Evolutionary conservation across 345 rosid genomes (phyloP).

Genomic region (Anacardium occidentale): DNA sequence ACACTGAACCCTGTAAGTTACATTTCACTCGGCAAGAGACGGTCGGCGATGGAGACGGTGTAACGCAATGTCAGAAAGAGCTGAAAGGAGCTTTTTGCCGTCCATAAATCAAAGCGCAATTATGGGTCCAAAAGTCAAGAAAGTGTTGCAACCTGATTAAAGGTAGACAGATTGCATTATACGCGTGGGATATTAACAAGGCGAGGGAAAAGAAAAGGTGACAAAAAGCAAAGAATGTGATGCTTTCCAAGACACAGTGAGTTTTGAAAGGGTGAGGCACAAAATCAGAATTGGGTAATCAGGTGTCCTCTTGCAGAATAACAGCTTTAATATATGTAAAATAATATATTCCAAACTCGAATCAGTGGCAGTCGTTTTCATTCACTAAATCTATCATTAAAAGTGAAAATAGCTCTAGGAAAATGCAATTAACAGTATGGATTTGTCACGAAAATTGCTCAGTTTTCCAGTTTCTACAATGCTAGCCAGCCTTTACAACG

Average conservation of each 20-base stretch:
- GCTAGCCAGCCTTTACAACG: slow-evolving; percentile 29
- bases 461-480: slow-evolving; percentile 5
- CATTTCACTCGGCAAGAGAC: no score
- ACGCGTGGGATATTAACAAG: no score
- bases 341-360: neutral
- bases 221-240: neutral
- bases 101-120: no score
- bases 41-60: no score
- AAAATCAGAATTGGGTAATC: neutral
- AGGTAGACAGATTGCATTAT: no score
- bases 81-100: no score
- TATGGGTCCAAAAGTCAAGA: no score
- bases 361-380: neutral
- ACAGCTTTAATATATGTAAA: neutral
- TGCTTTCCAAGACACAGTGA: neutral
- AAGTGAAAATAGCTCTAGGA: neutral
- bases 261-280: neutral
- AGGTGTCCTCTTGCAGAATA: neutral
- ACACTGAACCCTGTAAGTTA: no score
- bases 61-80: no score
- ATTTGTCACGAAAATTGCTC: neutral
- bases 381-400: neutral
- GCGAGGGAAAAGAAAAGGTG: no score
- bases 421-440: slow-evolving; percentile 10
- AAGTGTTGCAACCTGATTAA: no score